These are phyloP conservation scores for Rhizopogon sp. DNA, from an alignment of 768 basidiomycete species.

Conservation along the genomic window DNA sequence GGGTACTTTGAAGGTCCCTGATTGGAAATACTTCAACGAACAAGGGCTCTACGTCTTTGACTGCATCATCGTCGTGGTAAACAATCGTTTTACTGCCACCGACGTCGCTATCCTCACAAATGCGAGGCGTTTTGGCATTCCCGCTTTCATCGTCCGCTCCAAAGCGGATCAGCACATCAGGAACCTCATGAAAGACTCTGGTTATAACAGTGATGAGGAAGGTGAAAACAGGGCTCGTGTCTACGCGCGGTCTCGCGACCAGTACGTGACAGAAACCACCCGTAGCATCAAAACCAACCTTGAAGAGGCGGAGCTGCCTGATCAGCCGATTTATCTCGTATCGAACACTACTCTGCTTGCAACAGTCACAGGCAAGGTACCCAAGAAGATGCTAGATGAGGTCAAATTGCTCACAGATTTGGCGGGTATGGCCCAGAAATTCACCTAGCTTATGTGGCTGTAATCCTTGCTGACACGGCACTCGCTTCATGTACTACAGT, in stretches of 20 bases:
- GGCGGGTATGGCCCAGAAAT: neutral
- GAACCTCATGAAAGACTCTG: conserved; percentile 20
- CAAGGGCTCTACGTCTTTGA: conserved; percentile 26
- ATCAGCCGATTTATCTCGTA: conserved; percentile 12
- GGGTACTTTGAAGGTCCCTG: conserved; percentile 18
- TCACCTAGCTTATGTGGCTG: neutral
- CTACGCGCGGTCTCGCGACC: conserved; percentile 2
- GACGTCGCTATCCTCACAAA: conserved; percentile 21
- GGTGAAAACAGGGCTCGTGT: conserved; percentile 1
- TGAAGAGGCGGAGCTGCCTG: conserved; percentile 7
- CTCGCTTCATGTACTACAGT: too few relatives aligned
- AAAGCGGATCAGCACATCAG: conserved; percentile 30
- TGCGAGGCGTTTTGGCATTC: conserved; percentile 18
- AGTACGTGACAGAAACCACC: conserved; percentile 4
- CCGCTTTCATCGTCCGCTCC: conserved; percentile 27
- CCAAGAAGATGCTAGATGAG: conserved; percentile 1
- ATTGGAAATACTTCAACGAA: conserved; percentile 25
- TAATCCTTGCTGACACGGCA: too few relatives aligned
- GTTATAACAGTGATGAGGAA: conserved; percentile 15
- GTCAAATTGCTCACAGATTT: conserved; percentile 5
- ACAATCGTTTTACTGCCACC: conserved; percentile 20
- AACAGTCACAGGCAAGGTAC: neutral
- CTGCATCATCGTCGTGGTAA: conserved; percentile 19
- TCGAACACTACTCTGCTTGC: conserved; percentile 9
- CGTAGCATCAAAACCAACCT: conserved; percentile 7